phyloP scores from a whole-genome alignment of 768 basidiomycete genomes.

The Daedalea quercina region DNA sequence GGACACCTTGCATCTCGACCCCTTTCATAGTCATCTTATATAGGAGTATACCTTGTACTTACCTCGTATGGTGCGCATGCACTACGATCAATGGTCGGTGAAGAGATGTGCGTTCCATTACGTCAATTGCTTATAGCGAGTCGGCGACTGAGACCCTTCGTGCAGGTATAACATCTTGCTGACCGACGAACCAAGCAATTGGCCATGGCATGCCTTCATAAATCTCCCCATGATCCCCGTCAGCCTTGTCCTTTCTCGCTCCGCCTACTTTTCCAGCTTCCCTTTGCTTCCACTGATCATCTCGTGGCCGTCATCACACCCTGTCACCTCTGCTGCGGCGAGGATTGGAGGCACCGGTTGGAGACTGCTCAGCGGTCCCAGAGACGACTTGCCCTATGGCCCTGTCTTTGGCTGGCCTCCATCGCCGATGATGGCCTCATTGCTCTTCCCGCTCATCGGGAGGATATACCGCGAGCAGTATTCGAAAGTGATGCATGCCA shows the following conservation, averaged over 20 bases:
- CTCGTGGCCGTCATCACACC: constrained; percentile 22
- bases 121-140: not conserved
- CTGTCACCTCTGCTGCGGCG: constrained; percentile 8
- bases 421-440: constrained; percentile 22
- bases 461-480: constrained; percentile 18
- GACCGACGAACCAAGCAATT: constrained; percentile 61
- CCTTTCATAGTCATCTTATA: not conserved
- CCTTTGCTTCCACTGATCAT: constrained; percentile 27
- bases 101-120: constrained; percentile 38
- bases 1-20: not conserved
- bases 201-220: constrained; percentile 72
- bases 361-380: not conserved
- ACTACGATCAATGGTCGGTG: constrained; percentile 59
- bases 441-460: constrained; percentile 23
- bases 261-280: constrained; percentile 18
- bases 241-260: constrained; percentile 56
- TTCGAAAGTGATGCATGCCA: constrained; percentile 13
- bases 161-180: constrained; percentile 63
- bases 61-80: constrained; percentile 73
- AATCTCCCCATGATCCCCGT: constrained; percentile 71
- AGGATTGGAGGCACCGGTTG: not conserved
- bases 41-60: constrained; percentile 42
- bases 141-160: constrained; percentile 13
- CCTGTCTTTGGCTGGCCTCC: constrained; percentile 27
- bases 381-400: constrained; percentile 1